Evolutionary conservation across 129 eudicot genomes (phyloP).

Genomic region (Helichrysum umbraculigerum): DNA sequence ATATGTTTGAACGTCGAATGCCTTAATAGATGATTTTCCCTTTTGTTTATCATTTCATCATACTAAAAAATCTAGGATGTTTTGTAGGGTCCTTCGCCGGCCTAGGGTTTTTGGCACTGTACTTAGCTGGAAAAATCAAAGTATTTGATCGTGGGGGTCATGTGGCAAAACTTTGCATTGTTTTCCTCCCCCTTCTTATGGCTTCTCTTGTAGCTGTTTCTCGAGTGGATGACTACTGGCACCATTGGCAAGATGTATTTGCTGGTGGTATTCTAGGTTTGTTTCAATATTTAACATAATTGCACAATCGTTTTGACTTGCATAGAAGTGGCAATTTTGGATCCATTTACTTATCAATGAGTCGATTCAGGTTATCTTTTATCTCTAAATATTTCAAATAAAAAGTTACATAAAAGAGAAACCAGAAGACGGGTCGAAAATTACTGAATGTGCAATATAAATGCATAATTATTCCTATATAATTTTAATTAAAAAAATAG

Average conservation of each 20-base stretch:
- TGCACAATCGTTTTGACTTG: neutral
- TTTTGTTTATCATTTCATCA: neutral
- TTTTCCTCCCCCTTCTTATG: constrained; percentile 69
- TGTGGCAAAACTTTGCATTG: constrained; percentile 73
- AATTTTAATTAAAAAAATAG: neutral
- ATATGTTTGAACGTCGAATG: constrained; percentile 2
- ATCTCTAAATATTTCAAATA: neutral
- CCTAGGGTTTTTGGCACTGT: constrained; percentile 69
- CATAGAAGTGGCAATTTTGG: neutral
- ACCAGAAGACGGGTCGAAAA: neutral
- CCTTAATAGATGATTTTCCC: neutral
- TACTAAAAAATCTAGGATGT: constrained; percentile 18
- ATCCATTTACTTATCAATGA: neutral
- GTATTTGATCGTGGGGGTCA: constrained; percentile 72
- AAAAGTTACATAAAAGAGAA: no score
- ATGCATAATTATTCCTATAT: neutral
- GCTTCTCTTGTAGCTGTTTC: constrained; percentile 82
- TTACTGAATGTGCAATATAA: no score
- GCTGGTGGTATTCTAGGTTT: constrained; percentile 81
- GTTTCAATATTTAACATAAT: constrained; percentile 7
- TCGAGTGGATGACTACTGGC: constrained; percentile 94
- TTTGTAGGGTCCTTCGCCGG: constrained; percentile 93
- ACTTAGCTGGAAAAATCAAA: constrained; percentile 67
- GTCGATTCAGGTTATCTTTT: neutral
- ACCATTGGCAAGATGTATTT: constrained; percentile 91